These are phyloP conservation scores for Neofusicoccum umdonicola DNA, from an alignment of 2,329 filamentous ascomycete species.

Conservation along the genomic window DNA sequence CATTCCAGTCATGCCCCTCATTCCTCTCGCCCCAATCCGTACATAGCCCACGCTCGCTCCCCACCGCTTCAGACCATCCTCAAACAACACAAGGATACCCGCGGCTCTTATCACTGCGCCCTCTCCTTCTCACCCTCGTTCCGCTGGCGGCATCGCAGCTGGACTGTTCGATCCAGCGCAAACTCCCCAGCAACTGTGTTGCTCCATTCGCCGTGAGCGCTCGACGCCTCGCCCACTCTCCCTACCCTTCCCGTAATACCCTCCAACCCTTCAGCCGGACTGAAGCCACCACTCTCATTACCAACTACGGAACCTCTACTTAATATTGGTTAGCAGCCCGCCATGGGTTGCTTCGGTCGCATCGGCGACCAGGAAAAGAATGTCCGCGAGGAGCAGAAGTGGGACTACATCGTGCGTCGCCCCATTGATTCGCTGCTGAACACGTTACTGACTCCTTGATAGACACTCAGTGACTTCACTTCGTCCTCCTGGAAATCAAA, in stretches of 20 bases:
- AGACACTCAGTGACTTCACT: constrained; percentile 71
- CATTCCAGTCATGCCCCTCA: constrained; percentile 12
- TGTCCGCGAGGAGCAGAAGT: constrained; percentile 57
- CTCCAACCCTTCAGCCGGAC: constrained; percentile 13
- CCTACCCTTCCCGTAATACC: not conserved
- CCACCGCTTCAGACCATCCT: not conserved
- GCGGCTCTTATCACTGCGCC: not conserved
- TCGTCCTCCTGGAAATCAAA: constrained; percentile 72
- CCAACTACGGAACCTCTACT: not conserved
- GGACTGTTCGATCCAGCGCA: constrained; percentile 8
- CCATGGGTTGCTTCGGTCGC: constrained; percentile 18
- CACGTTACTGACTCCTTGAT: constrained; percentile 23
- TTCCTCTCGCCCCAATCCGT: not conserved
- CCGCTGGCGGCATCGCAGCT: constrained; percentile 15
- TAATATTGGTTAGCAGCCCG: not conserved
- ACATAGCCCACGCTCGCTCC: constrained; percentile 12
- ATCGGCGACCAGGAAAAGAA: constrained; percentile 35
- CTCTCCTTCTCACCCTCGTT: not conserved
- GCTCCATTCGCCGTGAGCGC: constrained; percentile 8
- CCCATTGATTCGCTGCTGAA: not conserved
- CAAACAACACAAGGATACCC: constrained; percentile 2
- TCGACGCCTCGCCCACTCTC: not conserved
- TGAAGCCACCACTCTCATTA: constrained; percentile 2
- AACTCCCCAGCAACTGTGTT: not conserved
- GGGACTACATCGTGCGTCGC: constrained; percentile 82